These are phyloP conservation scores for Claviceps paspali DNA, from an alignment of 2,329 filamentous ascomycete species.

Conservation along the genomic window DNA sequence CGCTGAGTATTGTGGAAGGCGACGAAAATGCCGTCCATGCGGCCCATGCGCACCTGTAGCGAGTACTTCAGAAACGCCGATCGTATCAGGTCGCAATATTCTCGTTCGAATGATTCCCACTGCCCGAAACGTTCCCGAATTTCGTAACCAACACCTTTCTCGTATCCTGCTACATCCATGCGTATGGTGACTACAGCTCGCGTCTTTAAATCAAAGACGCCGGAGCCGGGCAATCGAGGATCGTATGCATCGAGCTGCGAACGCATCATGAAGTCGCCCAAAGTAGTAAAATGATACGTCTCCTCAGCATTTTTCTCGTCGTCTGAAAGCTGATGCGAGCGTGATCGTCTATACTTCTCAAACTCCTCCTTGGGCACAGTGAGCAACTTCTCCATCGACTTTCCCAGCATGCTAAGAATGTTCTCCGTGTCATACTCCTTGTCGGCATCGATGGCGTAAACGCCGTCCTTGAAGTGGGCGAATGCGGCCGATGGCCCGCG, in stretches of 20 bases:
- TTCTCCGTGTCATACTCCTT: slow-evolving; percentile 80
- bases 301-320: slow-evolving; percentile 59
- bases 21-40: slow-evolving; percentile 97
- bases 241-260: slow-evolving; percentile 91
- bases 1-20: slow-evolving; percentile 90
- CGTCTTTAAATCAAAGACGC: slow-evolving; percentile 94
- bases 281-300: slow-evolving; percentile 72
- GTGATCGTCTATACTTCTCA: slow-evolving; percentile 62
- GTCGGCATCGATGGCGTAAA: slow-evolving; percentile 90
- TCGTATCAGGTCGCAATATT: slow-evolving; percentile 94
- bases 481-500: slow-evolving; percentile 68
- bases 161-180: slow-evolving; percentile 62
- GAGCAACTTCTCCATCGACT: slow-evolving; percentile 91
- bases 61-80: slow-evolving; percentile 94
- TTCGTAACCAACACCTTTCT: slow-evolving; percentile 73
- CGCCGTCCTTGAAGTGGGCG: slow-evolving; percentile 64
- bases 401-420: slow-evolving; percentile 79
- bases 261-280: slow-evolving; percentile 82
- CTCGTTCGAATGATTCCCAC: slow-evolving; percentile 86
- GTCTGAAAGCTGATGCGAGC: slow-evolving; percentile 52
- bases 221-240: slow-evolving; percentile 68
- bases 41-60: slow-evolving; percentile 86
- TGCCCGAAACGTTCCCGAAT: slow-evolving; percentile 60
- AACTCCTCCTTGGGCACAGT: slow-evolving; percentile 72
- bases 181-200: slow-evolving; percentile 82